Evolutionary conservation across 805 yeast genomes (phyloP).

Genomic region (Tetrapisispora nanseiensis): DNA sequence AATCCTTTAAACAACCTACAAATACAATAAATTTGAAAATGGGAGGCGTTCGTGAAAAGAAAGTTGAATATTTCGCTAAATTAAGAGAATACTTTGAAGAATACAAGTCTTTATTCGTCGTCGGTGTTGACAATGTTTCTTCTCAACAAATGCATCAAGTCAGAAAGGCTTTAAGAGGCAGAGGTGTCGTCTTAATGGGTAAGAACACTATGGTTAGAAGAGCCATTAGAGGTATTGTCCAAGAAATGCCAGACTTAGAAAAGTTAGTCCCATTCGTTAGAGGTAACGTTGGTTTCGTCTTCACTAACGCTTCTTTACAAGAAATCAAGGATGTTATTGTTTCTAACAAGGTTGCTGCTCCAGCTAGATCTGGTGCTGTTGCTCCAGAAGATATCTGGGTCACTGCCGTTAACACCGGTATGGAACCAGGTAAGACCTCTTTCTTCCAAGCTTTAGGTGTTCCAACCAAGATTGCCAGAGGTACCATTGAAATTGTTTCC

Average conservation of each 20-base stretch:
- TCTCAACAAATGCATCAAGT: slow-evolving; percentile 99
- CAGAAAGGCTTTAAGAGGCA: slow-evolving; percentile 93
- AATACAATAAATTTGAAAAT: slow-evolving; percentile 70
- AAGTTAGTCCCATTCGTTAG: slow-evolving; percentile 86
- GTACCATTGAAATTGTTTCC: slow-evolving; percentile 98
- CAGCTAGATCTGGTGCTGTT: slow-evolving; percentile 99
- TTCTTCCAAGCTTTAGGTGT: slow-evolving; percentile 99
- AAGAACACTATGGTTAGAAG: slow-evolving; percentile 99
- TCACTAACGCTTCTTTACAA: slow-evolving; percentile 95
- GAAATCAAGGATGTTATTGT: slow-evolving; percentile 79
- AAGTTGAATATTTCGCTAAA: slow-evolving; percentile 88
- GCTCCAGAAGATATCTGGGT: slow-evolving; percentile 97
- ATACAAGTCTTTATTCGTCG: slow-evolving; percentile 96
- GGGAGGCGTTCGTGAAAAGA: slow-evolving; percentile 99
- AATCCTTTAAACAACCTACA: slow-evolving; percentile 79
- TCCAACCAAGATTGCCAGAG: slow-evolving; percentile 99
- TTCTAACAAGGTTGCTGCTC: slow-evolving; percentile 97
- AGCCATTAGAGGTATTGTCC: slow-evolving; percentile 92
- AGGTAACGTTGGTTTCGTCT: slow-evolving; percentile 99
- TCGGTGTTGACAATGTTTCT: slow-evolving; percentile 99
- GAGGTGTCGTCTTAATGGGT: slow-evolving; percentile 97
- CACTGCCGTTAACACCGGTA: slow-evolving; percentile 99
- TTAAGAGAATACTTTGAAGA: slow-evolving; percentile 92
- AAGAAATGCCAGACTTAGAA: slow-evolving; percentile 94
- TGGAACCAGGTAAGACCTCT: slow-evolving; percentile 99